These are phyloP conservation scores for Polytolypa hystricis DNA, from an alignment of 2,329 filamentous ascomycete species.

Conservation along the genomic window DNA sequence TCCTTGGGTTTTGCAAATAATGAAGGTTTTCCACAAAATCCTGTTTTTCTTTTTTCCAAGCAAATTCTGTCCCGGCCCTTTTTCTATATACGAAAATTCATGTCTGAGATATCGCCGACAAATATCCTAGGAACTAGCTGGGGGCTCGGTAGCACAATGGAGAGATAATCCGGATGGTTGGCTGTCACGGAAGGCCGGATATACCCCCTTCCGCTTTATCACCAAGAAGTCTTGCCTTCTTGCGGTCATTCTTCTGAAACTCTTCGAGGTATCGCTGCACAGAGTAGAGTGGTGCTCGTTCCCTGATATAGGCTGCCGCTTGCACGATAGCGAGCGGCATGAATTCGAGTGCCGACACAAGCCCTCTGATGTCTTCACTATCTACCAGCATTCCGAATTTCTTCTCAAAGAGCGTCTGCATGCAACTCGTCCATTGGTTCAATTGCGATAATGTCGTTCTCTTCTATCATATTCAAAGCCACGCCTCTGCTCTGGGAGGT, in stretches of 20 bases:
- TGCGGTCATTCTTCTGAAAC: constrained; percentile 15
- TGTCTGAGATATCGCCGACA: too few species aligned
- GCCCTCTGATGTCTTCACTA: constrained; percentile 12
- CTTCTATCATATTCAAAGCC: constrained; percentile 5
- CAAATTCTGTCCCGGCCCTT: too few species aligned
- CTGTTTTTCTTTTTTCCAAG: too few species aligned
- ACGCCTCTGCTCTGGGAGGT: constrained; percentile 9
- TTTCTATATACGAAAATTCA: too few species aligned
- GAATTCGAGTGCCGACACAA: constrained; percentile 23
- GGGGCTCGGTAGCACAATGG: too few species aligned
- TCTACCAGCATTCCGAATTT: constrained; percentile 10
- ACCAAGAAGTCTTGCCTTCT: constrained; percentile 15
- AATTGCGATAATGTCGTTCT: constrained; percentile 8
- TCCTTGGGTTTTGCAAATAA: too few species aligned
- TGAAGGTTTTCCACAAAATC: too few species aligned
- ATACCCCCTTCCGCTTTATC: constrained; percentile 8
- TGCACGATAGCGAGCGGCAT: constrained; percentile 20
- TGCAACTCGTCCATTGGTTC: constrained; percentile 9
- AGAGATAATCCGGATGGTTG: too few species aligned
- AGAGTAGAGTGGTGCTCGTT: constrained; percentile 10
- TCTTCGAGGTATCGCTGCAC: constrained; percentile 13
- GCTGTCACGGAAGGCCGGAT: too few species aligned
- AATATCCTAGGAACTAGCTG: too few species aligned
- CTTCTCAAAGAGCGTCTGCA: constrained; percentile 13
- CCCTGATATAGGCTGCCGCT: constrained; percentile 19